A percentile compares a stretch with the other conserved stretches of the same genome.
phyloP scores from a whole-genome alignment of 805 yeast genomes.

The Cyberlindnera mycetangii region DNA sequence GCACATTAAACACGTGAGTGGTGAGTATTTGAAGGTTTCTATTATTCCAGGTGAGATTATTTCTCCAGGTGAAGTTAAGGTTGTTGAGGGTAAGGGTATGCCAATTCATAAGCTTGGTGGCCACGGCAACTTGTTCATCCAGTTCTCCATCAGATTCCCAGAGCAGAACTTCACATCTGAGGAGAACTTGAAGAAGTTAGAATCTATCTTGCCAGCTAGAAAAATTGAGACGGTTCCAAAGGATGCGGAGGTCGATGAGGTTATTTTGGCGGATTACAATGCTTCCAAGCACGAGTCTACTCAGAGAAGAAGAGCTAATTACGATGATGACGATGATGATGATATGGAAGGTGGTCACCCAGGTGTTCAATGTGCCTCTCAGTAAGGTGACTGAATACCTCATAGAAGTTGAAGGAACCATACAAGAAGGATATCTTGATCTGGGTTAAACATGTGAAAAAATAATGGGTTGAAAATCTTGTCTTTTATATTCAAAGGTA shows the following conservation, averaged over 20 bases:
- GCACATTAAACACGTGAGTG: conserved; percentile 84
- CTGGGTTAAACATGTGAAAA: not conserved
- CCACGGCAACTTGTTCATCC: conserved; percentile 80
- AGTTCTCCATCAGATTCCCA: conserved; percentile 91
- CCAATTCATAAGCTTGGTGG: conserved; percentile 89
- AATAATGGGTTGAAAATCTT: not conserved
- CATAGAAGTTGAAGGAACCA: not conserved
- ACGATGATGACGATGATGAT: conserved; percentile 60
- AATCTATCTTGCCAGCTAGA: conserved; percentile 78
- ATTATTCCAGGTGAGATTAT: conserved; percentile 92
- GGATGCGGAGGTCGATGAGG: conserved; percentile 78
- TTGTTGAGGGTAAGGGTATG: conserved; percentile 94
- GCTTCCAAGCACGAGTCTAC: conserved; percentile 52
- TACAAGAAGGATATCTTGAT: not conserved
- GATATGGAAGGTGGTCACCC: conserved; percentile 46
- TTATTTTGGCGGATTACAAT: conserved; percentile 65
- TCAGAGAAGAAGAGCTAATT: conserved; percentile 33
- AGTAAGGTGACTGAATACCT: conserved; percentile 37
- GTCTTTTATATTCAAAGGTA: no score
- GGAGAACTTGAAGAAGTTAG: conserved; percentile 70
- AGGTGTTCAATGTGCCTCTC: conserved; percentile 93
- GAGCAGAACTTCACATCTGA: conserved; percentile 65
- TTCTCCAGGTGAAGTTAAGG: conserved; percentile 77
- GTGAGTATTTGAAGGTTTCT: conserved; percentile 81
- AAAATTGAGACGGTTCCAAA: conserved; percentile 51